These are phyloP conservation scores for Colletotrichum musae DNA, from an alignment of 2,329 filamentous ascomycete species.

Conservation along the genomic window DNA sequence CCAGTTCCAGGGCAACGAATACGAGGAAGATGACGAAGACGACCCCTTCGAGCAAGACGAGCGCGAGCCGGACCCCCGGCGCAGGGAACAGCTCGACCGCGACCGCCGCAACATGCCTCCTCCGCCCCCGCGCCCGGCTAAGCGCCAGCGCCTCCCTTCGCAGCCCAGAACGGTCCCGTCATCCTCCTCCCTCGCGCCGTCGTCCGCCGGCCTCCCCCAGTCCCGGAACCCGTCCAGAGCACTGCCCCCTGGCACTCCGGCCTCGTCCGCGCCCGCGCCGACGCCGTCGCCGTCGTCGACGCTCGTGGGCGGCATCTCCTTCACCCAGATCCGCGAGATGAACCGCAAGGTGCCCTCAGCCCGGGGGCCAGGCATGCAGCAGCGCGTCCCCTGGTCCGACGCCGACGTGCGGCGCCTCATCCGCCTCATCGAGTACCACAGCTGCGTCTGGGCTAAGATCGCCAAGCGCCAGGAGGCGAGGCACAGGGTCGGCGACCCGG, in stretches of 20 bases:
- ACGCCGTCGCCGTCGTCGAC: slow-evolving; percentile 45
- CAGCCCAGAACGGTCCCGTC: slow-evolving; percentile 1
- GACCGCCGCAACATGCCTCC: slow-evolving; percentile 43
- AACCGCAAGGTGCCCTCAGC: slow-evolving; percentile 24
- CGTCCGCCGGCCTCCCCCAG: slow-evolving; percentile 30
- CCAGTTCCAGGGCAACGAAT: slow-evolving; percentile 20
- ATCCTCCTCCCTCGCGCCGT: slow-evolving; percentile 14
- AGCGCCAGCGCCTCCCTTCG: slow-evolving; percentile 14
- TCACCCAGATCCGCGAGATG: slow-evolving; percentile 25
- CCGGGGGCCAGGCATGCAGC: slow-evolving; percentile 37
- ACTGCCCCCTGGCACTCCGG: slow-evolving; percentile 30
- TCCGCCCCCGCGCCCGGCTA: slow-evolving; percentile 22
- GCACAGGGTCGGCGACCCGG: not conserved
- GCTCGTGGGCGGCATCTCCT: slow-evolving; percentile 49
- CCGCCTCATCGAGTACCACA: slow-evolving; percentile 54
- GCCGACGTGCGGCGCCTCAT: slow-evolving; percentile 59
- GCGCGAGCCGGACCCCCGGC: slow-evolving; percentile 39
- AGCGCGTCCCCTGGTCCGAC: slow-evolving; percentile 58
- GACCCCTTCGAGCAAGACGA: slow-evolving; percentile 44
- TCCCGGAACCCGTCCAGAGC: not conserved
- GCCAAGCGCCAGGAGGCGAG: slow-evolving; percentile 42
- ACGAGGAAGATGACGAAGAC: not conserved
- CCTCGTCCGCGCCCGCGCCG: slow-evolving; percentile 45
- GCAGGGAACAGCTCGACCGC: slow-evolving; percentile 45
- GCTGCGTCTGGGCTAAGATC: slow-evolving; percentile 58